These are phyloP conservation scores for Melastoma candidum DNA, from an alignment of 441 rosid species.

Conservation along the genomic window DNA sequence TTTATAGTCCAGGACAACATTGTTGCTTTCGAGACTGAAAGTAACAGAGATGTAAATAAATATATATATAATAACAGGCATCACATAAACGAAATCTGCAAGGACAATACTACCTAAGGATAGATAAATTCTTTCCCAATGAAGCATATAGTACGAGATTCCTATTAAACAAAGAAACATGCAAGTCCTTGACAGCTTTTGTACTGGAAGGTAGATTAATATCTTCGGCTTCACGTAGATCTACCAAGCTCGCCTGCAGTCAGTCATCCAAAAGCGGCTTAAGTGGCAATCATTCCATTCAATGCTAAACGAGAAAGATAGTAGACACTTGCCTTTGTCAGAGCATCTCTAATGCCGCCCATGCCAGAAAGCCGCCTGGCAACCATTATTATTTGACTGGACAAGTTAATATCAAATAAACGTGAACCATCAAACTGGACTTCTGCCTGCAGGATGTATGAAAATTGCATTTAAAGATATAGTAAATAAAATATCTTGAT, in stretches of 20 bases:
- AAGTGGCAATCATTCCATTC: not conserved
- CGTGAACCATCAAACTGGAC: conserved; percentile 61
- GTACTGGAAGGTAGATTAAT: conserved; percentile 46
- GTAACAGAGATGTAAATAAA: conserved; percentile 14
- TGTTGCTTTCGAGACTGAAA: conserved; percentile 65
- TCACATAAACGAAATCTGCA: not conserved
- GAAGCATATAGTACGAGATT: conserved; percentile 63
- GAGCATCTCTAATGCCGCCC: conserved; percentile 47
- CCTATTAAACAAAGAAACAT: conserved; percentile 46
- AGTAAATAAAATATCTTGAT: no score
- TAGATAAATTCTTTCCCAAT: conserved; percentile 62
- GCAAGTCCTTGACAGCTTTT: conserved; percentile 67
- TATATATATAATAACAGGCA: conserved; percentile 4
- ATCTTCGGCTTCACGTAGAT: conserved; percentile 63
- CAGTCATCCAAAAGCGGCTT: conserved; percentile 10
- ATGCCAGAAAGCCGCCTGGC: conserved; percentile 50
- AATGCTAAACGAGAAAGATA: conserved; percentile 6
- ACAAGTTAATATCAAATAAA: conserved; percentile 57
- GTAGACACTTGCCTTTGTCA: conserved; percentile 49
- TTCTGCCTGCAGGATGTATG: conserved; percentile 30
- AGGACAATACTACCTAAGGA: conserved; percentile 44
- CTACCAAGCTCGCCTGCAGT: conserved; percentile 54
- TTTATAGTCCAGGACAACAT: conserved; percentile 48
- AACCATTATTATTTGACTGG: conserved; percentile 40
- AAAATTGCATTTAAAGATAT: not conserved